These are phyloP conservation scores for Entomortierella lignicola DNA, from an alignment of 192 early-diverging fungal species.

Conservation along the genomic window DNA sequence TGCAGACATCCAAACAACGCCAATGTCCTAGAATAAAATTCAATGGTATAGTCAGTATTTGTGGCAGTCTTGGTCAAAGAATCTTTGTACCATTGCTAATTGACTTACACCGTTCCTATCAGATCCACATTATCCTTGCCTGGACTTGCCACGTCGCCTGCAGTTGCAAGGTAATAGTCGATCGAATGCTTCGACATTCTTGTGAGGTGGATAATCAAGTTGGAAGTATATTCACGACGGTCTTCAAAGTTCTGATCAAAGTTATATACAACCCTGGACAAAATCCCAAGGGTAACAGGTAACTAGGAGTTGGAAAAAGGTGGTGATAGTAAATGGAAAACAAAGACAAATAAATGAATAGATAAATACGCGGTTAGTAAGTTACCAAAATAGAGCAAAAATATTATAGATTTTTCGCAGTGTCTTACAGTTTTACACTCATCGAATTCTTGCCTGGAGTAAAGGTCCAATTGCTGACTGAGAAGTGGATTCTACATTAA, in stretches of 20 bases:
- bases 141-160: conserved; percentile 13
- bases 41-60: not conserved
- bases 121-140: conserved; percentile 35
- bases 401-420: not conserved
- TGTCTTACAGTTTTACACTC: conserved; percentile 45
- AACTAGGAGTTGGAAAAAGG: conserved; percentile 24
- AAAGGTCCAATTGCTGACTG: conserved; percentile 29
- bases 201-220: conserved; percentile 26
- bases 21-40: conserved; percentile 31
- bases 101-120: conserved; percentile 41
- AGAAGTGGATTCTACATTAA: conserved; percentile 38
- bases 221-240: conserved; percentile 34
- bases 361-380: not conserved
- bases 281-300: conserved; percentile 39
- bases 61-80: not conserved
- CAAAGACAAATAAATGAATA: not conserved
- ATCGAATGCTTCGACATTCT: conserved; percentile 45
- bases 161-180: conserved; percentile 29
- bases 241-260: conserved; percentile 47
- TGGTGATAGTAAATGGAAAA: too few relatives aligned
- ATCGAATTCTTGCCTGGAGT: conserved; percentile 30
- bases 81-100: not conserved
- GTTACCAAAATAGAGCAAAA: too few relatives aligned
- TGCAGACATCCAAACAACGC: conserved; percentile 37
- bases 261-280: conserved; percentile 30